A percentile compares a stretch with the other conserved stretches of the same genome.
Evolutionary conservation across 2,329 filamentous ascomycete species (phyloP).

Genomic region (Trichophyton simii): DNA sequence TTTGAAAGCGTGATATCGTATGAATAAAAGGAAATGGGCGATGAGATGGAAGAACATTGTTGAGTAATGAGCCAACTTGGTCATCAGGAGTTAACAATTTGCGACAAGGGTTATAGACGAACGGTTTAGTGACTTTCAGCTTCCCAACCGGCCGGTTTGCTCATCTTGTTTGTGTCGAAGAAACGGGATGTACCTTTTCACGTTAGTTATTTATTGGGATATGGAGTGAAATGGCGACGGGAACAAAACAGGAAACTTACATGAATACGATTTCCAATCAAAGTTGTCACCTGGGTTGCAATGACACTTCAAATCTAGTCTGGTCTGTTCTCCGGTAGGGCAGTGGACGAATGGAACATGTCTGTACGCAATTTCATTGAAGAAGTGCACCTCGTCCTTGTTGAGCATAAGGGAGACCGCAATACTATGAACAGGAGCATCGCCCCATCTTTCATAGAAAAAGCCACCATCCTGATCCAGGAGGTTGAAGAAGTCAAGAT

Average conservation of each 20-base stretch:
- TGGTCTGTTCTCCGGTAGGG: slow-evolving; percentile 74
- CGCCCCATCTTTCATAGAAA: slow-evolving; percentile 98
- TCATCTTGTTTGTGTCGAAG: slow-evolving; percentile 68
- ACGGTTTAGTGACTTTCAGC: slow-evolving; percentile 26
- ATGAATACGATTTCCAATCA: slow-evolving; percentile 98
- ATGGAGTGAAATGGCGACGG: neutral
- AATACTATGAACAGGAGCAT: slow-evolving; percentile 97
- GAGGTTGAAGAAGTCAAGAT: slow-evolving; percentile 78
- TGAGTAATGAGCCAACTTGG: slow-evolving; percentile 9
- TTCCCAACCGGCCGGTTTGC: slow-evolving; percentile 78
- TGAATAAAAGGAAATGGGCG: neutral
- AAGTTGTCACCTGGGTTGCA: slow-evolving; percentile 97
- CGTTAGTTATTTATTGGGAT: neutral
- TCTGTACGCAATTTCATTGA: slow-evolving; percentile 97
- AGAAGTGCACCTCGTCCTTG: slow-evolving; percentile 95
- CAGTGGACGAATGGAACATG: slow-evolving; percentile 98
- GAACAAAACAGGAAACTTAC: slow-evolving; percentile 43
- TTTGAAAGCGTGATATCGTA: neutral
- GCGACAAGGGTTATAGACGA: neutral
- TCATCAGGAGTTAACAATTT: neutral
- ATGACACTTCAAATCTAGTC: slow-evolving; percentile 76
- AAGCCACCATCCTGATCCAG: slow-evolving; percentile 89
- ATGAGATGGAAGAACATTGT: neutral
- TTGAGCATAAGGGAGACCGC: slow-evolving; percentile 74
- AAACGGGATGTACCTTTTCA: slow-evolving; percentile 66